Evolutionary conservation across 129 eudicot genomes (phyloP).

Genomic region (Deinandra increscens): DNA sequence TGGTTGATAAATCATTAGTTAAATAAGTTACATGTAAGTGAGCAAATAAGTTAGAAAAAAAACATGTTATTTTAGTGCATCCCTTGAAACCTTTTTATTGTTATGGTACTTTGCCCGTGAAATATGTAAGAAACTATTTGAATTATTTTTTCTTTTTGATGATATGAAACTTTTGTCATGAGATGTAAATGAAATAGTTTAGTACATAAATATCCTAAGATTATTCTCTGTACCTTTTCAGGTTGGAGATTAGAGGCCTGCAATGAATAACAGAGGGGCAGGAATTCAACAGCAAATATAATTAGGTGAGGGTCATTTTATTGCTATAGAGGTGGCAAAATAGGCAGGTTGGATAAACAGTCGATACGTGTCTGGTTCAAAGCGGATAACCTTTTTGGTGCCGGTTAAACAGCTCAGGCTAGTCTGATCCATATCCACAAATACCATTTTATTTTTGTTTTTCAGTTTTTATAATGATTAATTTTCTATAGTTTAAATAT

Average conservation of each 20-base stretch:
- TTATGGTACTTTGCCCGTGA: neutral
- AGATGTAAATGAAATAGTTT: neutral
- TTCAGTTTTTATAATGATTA: neutral
- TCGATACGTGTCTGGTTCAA: neutral
- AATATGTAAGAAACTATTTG: neutral
- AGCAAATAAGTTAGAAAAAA: too few species aligned
- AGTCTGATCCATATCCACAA: neutral
- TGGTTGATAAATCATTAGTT: neutral
- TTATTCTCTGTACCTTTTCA: slow-evolving; percentile 3
- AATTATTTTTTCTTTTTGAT: neutral
- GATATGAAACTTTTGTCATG: slow-evolving; percentile 1
- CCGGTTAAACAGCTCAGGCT: neutral
- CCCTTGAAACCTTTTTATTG: too few species aligned
- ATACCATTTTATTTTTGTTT: neutral
- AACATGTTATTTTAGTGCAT: too few species aligned
- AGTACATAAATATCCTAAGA: neutral
- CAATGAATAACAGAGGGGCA: slow-evolving; percentile 18
- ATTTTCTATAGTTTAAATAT: neutral
- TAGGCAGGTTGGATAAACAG: too few species aligned
- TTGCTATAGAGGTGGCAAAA: neutral
- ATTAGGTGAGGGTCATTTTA: slow-evolving; percentile 13
- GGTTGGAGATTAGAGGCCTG: slow-evolving; percentile 15
- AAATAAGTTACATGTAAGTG: neutral
- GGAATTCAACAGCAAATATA: slow-evolving; percentile 4
- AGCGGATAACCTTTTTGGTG: neutral